Percentiles rank a stretch among this genome's conserved stretches.
Conservation (phyloP, 345 rosid genomes). For the Luvunga scandens region DNA sequence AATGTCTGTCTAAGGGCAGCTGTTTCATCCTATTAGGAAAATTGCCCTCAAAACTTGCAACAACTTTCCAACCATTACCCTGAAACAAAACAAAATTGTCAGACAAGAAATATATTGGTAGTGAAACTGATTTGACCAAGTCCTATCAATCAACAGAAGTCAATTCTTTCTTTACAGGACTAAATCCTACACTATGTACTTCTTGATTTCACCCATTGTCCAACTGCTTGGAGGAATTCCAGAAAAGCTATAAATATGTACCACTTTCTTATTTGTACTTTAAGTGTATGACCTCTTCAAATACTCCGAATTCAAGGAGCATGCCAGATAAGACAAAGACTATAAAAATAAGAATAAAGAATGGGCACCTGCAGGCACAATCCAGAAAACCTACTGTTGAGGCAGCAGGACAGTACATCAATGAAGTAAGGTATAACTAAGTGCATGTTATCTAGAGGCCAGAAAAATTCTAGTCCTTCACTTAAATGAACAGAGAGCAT, state of each 20-base stretch:
- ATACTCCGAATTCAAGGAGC: too few species aligned
- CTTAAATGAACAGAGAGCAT: not conserved
- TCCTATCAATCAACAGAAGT: not conserved
- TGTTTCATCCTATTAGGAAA: constrained; percentile 94
- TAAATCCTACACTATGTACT: not conserved
- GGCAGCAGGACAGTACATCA: not conserved
- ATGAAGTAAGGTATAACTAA: not conserved
- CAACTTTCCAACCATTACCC: constrained; percentile 99
- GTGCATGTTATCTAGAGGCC: not conserved
- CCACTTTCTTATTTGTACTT: not conserved
- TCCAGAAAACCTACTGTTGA: not conserved
- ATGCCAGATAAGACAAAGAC: too few species aligned
- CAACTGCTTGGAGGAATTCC: not conserved
- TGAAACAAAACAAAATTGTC: constrained; percentile 30
- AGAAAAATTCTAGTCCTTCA: not conserved
- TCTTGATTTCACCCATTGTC: not conserved
- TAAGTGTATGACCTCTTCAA: not conserved
- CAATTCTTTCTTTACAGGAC: not conserved
- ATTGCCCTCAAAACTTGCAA: constrained; percentile 95
- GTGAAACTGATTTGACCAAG: not conserved
- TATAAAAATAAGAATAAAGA: too few species aligned
- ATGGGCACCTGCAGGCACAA: too few species aligned
- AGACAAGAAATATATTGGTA: not conserved
- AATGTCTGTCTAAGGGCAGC: constrained; percentile 94
- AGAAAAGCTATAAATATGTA: not conserved